Evolutionary conservation across 2,329 filamentous ascomycete genomes (phyloP).

Genomic region (Chaetomium sp.): DNA sequence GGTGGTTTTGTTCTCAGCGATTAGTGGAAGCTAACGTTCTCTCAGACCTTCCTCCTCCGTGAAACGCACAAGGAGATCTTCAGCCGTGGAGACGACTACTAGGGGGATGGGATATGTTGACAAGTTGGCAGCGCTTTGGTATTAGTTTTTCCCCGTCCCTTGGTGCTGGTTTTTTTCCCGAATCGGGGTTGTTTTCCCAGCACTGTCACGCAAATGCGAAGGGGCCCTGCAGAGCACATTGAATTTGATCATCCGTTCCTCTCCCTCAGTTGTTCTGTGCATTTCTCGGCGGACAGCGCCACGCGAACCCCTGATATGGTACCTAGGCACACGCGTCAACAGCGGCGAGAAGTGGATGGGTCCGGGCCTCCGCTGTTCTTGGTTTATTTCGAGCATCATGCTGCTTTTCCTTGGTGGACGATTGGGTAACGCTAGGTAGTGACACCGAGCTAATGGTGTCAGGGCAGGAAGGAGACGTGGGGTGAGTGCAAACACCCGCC

Average conservation of each 20-base stretch:
- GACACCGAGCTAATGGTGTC: not conserved
- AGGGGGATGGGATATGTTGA: conserved; percentile 31
- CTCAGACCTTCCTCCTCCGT: conserved; percentile 72
- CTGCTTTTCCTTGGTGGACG: not conserved
- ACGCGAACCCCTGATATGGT: not conserved
- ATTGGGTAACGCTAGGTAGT: not conserved
- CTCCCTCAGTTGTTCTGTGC: not conserved
- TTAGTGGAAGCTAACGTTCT: not conserved
- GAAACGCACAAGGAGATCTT: conserved; percentile 85
- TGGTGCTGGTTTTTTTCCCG: conserved; percentile 24
- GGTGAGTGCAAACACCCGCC: not conserved
- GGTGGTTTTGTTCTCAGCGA: not conserved
- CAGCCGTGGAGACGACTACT: conserved; percentile 84
- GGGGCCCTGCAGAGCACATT: conserved; percentile 7
- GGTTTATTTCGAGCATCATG: not conserved
- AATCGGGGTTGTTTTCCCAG: conserved; percentile 22
- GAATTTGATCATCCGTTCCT: not conserved
- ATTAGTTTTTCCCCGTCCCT: conserved; percentile 4
- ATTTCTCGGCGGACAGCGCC: not conserved
- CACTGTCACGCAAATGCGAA: conserved; percentile 22
- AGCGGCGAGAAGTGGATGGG: not conserved
- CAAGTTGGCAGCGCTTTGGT: not conserved
- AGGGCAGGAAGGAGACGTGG: not conserved
- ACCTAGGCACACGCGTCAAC: not conserved
- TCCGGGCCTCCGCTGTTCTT: not conserved